Conservation (phyloP, 768 basidiomycete species). For the Phaeotremella fagi region DNA sequence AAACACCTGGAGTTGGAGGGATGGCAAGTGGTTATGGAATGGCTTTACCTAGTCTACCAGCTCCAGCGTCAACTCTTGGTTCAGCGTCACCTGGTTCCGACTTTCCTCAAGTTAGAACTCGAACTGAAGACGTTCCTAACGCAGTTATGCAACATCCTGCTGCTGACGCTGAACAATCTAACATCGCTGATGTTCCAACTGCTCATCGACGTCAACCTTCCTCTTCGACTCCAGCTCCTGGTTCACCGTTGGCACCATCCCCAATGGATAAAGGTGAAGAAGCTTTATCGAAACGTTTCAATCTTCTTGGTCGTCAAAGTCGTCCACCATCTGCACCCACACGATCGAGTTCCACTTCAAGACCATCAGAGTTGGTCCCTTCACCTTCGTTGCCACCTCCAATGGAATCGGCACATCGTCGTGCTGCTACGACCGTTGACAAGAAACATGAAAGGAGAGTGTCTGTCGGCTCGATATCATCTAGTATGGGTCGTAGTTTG, state of each 20-base stretch:
- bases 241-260: constrained; percentile 54
- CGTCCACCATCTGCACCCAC: constrained; percentile 8
- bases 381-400: constrained; percentile 57
- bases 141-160: constrained; percentile 49
- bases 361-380: constrained; percentile 8
- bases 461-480: constrained; percentile 37
- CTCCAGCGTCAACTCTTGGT: constrained; percentile 56
- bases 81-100: constrained; percentile 57
- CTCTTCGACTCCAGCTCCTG: constrained; percentile 48
- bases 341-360: constrained; percentile 6
- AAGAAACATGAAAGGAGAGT: constrained; percentile 42
- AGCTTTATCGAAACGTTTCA: constrained; percentile 22
- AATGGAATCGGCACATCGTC: constrained; percentile 15
- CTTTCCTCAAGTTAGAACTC: constrained; percentile 21
- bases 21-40: constrained; percentile 22
- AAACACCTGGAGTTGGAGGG: constrained; percentile 10
- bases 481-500: constrained; percentile 20
- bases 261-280: constrained; percentile 27
- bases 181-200: constrained; percentile 35
- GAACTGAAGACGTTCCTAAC: constrained; percentile 34
- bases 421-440: constrained; percentile 27
- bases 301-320: constrained; percentile 20
- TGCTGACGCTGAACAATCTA: constrained; percentile 41
- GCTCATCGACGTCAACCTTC: constrained; percentile 27
- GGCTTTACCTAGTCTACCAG: constrained; percentile 44